Base-by-base conservation (phyloP, 352 stramenopile species). In the Phytophthora idaei region DNA sequence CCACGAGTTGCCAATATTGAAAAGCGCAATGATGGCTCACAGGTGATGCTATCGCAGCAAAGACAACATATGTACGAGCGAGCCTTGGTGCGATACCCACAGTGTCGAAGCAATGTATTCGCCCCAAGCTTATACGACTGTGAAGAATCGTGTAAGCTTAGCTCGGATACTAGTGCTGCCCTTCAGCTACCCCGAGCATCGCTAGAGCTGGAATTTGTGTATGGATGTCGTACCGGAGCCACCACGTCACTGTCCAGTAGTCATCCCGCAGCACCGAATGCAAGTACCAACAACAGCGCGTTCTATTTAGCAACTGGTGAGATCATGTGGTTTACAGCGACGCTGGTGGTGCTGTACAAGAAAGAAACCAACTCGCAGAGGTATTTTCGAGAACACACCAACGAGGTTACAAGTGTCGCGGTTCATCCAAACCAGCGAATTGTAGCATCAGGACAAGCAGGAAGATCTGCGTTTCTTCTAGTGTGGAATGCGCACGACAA, bases 401-500 rank as follows among this genome's bases (percentile, higher is more conserved):
- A 82, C 32, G 74, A 89, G 64, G 74, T 90, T 36, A 88, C 84
- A 15, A 79, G 72, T 32, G 48, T 88, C 1, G 64, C 64, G 3
- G 41, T 92, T 3, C 84, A 92, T 57, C 84, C 82, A 2, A 92
- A 90, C 47, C 69, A 78, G 46, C 69, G 76, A 32, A 73, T 90
- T 34, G 69, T 92, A 12, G 84, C 81, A 17, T 90, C 81, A 5
- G 84, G 84, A 2, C 84, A 92, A 69, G 68, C 64, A 12, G 81
- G 81, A 1, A 71, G 77, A 14, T 80, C 88, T 6, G 81, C 84
- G 1, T 78, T 85, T 41, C 61, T 92, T 52, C 66, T 90, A 8
- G 81, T 92, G 28, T 92, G 84, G 81, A 85, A 90, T 61, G 66
- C 71, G 8, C 84, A 82, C n/a, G 80, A 89, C 51, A 74, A 88